Evolutionary conservation across 495 filamentous ascomycete genomes (phyloP).

Genomic region (Chaetomium tenue): DNA sequence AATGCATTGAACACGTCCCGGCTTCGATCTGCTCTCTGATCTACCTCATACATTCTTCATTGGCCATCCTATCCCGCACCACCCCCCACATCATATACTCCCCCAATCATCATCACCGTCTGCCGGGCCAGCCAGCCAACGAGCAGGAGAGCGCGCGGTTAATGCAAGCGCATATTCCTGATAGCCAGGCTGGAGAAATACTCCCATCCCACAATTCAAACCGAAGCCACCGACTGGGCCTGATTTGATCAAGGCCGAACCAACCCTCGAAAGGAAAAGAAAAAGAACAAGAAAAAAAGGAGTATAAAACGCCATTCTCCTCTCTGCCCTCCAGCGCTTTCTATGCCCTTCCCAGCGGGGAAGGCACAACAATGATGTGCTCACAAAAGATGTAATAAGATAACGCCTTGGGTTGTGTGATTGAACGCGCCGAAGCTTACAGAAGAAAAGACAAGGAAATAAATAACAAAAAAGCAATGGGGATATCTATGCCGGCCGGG

Average conservation of each 20-base stretch:
- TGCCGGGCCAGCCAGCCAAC: conserved; percentile 7
- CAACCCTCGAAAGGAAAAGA: neutral
- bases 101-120: neutral
- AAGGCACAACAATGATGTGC: neutral
- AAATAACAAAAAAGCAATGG: conserved; percentile 2
- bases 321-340: neutral
- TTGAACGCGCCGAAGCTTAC: neutral
- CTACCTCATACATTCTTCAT: neutral
- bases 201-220: neutral
- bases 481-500: conserved; percentile 15
- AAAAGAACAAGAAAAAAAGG: neutral
- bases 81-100: neutral
- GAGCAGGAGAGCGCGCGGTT: neutral
- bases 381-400: neutral
- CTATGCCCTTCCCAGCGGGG: neutral
- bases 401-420: conserved; percentile 1
- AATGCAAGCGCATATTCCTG: neutral
- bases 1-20: neutral
- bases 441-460: conserved; percentile 4
- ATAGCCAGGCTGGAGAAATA: neutral
- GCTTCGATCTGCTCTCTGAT: neutral
- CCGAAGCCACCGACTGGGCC: neutral
- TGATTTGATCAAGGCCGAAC: neutral
- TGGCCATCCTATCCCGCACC: neutral
- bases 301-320: conserved; percentile 13